Evolutionary conservation across 1,284 basidiomycete species (phyloP).

Genomic region (Xerocomus minutiporus): DNA sequence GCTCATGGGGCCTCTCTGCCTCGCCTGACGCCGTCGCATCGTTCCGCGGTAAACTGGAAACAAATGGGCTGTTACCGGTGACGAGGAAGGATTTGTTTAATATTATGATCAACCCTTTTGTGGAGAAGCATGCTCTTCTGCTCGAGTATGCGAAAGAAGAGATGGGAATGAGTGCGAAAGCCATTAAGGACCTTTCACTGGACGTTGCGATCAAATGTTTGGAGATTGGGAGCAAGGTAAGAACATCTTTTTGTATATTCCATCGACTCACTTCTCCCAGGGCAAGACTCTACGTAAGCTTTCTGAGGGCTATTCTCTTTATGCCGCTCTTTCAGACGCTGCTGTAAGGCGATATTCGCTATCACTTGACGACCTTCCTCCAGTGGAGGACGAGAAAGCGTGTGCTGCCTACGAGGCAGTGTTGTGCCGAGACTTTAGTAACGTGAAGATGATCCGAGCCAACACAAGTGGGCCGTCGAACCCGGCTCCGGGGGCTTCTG

Average conservation of each 20-base stretch:
- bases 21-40: slow-evolving; percentile 31
- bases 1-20: slow-evolving; percentile 35
- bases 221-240: slow-evolving; percentile 62
- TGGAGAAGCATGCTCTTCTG: slow-evolving; percentile 52
- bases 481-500: slow-evolving; percentile 7
- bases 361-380: slow-evolving; percentile 50
- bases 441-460: slow-evolving; percentile 26
- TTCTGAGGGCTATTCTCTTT: slow-evolving; percentile 38
- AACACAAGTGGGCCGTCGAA: slow-evolving; percentile 17
- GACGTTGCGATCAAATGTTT: slow-evolving; percentile 55
- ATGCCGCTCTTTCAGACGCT: slow-evolving; percentile 39
- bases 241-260: slow-evolving; percentile 9
- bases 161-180: slow-evolving; percentile 40
- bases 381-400: slow-evolving; percentile 42
- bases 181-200: slow-evolving; percentile 43
- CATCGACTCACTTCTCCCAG: slow-evolving; percentile 32
- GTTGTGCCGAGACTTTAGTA: slow-evolving; percentile 48
- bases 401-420: slow-evolving; percentile 42
- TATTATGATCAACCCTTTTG: slow-evolving; percentile 63
- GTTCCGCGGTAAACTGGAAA: slow-evolving; percentile 42
- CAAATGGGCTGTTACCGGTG: slow-evolving; percentile 50
- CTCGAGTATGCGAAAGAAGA: slow-evolving; percentile 51
- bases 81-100: slow-evolving; percentile 55
- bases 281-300: slow-evolving; percentile 62
- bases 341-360: slow-evolving; percentile 49